Conservation (phyloP, 768 basidiomycete genomes). For the Lactarius psammicola region DNA sequence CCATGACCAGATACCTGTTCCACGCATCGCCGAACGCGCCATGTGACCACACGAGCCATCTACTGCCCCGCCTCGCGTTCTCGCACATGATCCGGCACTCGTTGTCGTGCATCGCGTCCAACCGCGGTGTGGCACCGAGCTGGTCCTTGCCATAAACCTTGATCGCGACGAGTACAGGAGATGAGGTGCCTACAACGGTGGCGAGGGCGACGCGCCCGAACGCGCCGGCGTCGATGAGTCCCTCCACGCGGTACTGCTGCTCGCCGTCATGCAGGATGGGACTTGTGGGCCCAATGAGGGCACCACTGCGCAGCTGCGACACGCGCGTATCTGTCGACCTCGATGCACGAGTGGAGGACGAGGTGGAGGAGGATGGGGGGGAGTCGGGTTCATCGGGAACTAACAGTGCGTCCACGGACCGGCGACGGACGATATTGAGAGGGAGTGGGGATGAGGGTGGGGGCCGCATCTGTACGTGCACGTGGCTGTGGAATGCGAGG, state of each 20-base stretch:
- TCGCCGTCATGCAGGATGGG: conserved; percentile 8
- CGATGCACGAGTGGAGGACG: background rate
- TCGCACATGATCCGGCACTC: conserved; percentile 13
- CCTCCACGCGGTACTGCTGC: conserved; percentile 13
- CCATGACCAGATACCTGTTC: conserved; percentile 25
- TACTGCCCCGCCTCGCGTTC: background rate
- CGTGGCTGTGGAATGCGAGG: conserved; percentile 8
- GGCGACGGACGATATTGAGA: background rate
- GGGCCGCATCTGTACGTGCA: conserved; percentile 1
- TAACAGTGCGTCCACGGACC: background rate
- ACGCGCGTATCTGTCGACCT: background rate
- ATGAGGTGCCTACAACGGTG: background rate
- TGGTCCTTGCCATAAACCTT: conserved; percentile 17
- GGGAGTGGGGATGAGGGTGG: background rate
- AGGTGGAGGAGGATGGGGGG: too few species aligned
- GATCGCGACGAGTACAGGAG: conserved; percentile 3
- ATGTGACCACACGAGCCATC: conserved; percentile 10
- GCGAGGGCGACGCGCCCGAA: conserved; percentile 25
- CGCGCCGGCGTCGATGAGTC: conserved; percentile 16
- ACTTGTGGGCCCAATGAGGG: background rate
- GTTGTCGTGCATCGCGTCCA: background rate
- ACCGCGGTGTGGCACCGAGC: background rate
- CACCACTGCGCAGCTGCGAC: background rate
- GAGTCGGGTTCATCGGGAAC: too few species aligned
- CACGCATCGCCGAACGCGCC: conserved; percentile 16